Evolutionary conservation across 2,329 filamentous ascomycete genomes (phyloP).

Genomic region (Pseudocercospora cruenta): DNA sequence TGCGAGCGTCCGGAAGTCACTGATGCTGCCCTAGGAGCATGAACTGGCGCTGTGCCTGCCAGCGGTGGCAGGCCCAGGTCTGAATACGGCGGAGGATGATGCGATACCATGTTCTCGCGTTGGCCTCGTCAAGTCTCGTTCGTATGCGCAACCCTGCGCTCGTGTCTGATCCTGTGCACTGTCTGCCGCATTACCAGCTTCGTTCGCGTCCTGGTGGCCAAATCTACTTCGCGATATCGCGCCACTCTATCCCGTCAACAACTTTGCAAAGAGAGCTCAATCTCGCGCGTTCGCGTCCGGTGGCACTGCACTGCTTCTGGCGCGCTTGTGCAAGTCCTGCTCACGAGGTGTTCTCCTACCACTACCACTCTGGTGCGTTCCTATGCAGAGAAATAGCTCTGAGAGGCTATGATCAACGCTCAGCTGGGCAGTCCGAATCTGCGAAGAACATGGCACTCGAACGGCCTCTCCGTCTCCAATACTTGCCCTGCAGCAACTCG

Average conservation of each 20-base stretch:
- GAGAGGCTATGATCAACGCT: not conserved
- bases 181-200: not conserved
- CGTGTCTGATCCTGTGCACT: not conserved
- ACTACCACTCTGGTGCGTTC: not conserved
- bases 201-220: not conserved
- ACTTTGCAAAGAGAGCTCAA: not conserved
- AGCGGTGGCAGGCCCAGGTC: constrained; percentile 23
- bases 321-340: not conserved
- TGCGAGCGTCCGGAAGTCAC: constrained; percentile 64
- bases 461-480: constrained; percentile 17
- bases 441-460: not conserved
- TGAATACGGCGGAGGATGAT: constrained; percentile 31
- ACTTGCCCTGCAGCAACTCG: constrained; percentile 14
- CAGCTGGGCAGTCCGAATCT: not conserved
- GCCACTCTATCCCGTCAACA: not conserved
- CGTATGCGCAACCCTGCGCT: constrained; percentile 6
- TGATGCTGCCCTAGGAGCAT: constrained; percentile 43
- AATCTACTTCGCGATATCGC: not conserved
- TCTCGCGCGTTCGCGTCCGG: not conserved
- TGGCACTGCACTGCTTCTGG: not conserved
- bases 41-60: not conserved
- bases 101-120: constrained; percentile 30
- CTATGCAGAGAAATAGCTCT: not conserved
- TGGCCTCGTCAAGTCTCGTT: not conserved
- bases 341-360: not conserved